Conservation (phyloP, 495 filamentous ascomycete species). For the Xylaria curta region DNA sequence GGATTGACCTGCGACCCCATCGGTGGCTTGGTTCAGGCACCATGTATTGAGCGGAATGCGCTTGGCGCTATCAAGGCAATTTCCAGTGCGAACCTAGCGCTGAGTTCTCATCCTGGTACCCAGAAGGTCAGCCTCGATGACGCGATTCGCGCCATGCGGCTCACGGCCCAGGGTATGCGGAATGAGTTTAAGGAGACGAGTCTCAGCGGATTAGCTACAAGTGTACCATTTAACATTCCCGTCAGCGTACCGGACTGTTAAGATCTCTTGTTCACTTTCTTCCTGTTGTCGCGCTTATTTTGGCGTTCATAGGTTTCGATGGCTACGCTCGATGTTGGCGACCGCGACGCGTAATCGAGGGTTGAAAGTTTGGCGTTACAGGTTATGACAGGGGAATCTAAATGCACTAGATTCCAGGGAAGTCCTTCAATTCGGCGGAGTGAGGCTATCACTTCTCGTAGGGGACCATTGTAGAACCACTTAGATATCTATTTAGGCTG, state of each 20-base stretch:
- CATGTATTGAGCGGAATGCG: constrained; percentile 47
- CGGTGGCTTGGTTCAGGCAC: constrained; percentile 43
- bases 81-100: constrained; percentile 45
- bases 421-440: not conserved
- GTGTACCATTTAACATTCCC: constrained; percentile 44
- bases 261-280: constrained; percentile 6
- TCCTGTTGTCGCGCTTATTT: not conserved
- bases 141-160: constrained; percentile 43
- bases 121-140: constrained; percentile 46
- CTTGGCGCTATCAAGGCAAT: constrained; percentile 46
- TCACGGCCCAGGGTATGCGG: constrained; percentile 45
- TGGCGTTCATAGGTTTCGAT: not conserved
- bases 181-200: constrained; percentile 50
- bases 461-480: not conserved
- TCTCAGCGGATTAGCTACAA: constrained; percentile 44
- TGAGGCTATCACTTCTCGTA: not conserved
- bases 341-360: not conserved
- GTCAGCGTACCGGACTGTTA: constrained; percentile 46
- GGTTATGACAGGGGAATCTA: not conserved
- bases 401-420: not conserved
- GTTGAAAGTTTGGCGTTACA: constrained; percentile 14
- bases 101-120: constrained; percentile 41
- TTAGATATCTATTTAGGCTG: constrained; percentile 8
- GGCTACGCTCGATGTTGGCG: not conserved
- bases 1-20: constrained; percentile 46